Percentiles rank a stretch among this genome's conserved stretches.
phyloP scores from a whole-genome alignment of 768 basidiomycete species.

The Kwoniella europaea region DNA sequence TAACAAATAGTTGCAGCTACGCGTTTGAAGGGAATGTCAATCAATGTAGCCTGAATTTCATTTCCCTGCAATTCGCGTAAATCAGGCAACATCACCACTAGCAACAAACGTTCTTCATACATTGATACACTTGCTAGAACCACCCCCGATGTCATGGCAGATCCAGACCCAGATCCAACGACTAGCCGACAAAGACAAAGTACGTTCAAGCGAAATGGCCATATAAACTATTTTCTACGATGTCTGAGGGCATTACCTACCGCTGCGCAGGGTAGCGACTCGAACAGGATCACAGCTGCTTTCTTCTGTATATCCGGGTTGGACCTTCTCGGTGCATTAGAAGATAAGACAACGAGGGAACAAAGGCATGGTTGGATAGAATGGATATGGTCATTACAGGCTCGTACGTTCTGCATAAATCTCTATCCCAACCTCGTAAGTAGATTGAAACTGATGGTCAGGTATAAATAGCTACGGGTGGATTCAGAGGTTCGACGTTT shows the following conservation, averaged over 20 bases:
- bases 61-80: not conserved
- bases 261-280: conserved; percentile 72
- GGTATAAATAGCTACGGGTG: conserved; percentile 31
- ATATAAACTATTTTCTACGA: conserved; percentile 70
- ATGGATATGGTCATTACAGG: conserved; percentile 92
- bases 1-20: not conserved
- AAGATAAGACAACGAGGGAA: conserved; percentile 61
- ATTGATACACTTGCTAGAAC: not conserved
- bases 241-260: conserved; percentile 74
- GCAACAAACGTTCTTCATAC: not conserved
- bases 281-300: conserved; percentile 75
- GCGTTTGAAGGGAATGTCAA: not conserved
- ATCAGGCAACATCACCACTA: not conserved
- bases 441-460: not conserved
- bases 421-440: not conserved
- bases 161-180: not conserved
- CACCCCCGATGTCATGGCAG: conserved; percentile 17
- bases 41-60: not conserved
- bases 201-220: conserved; percentile 62
- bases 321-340: conserved; percentile 70
- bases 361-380: conserved; percentile 72
- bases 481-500: conserved; percentile 74
- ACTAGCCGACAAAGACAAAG: conserved; percentile 13
- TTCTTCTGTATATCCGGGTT: conserved; percentile 88
- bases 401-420: conserved; percentile 60